Evolutionary conservation across 805 yeast genomes (phyloP), one percentile per base, ranked within the genome.

Genomic region (Lachancea lanzarotensis): DNA sequence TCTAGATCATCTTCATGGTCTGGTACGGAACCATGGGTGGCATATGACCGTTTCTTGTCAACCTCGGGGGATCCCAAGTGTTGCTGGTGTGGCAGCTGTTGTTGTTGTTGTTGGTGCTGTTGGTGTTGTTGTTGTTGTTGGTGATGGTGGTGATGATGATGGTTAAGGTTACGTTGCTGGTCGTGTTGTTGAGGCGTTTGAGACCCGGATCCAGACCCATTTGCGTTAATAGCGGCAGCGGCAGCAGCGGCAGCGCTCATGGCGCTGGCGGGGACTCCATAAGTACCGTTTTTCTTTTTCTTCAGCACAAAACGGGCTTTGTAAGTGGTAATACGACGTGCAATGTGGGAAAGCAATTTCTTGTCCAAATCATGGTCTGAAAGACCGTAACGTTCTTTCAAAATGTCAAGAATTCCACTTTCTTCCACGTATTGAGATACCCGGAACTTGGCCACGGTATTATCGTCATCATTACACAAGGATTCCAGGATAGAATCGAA

Each of bases 271-370:
- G 50, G 41, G 19, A 47, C 49, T 12, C 57, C 59, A 37, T 60
- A 63, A 16, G 58, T 58, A 13, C 65, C 65, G 29, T 50, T 56
- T 42, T 55, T 63, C 53, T 61, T 62, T 46, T 60, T 59, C 45
- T 62, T 63, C 37, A 59, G 43, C 5, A 62, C 65, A 38, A 62
- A 61, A 35, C 68, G 52, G 13, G 68, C 65, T 38, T 63, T 63
- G 43, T 62, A 63, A 6, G 67, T 61, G 19, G 67, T 62, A 11
- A 63, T 63, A 40, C 65, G 59, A 50, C 67, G 57, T 4, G 65
- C 56, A 15, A 63, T 62, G 35, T 57, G 52, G 11, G 60, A 52
- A 13, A 55, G 47, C 42, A 63, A 49, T 38, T 52, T 59, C 45
- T 61, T 61, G 33, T 55, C 62, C n/a, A 63, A 49, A 38, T 63